Conservation (phyloP, 495 filamentous ascomycete genomes). For the Astrothelium macrocarpum region DNA sequence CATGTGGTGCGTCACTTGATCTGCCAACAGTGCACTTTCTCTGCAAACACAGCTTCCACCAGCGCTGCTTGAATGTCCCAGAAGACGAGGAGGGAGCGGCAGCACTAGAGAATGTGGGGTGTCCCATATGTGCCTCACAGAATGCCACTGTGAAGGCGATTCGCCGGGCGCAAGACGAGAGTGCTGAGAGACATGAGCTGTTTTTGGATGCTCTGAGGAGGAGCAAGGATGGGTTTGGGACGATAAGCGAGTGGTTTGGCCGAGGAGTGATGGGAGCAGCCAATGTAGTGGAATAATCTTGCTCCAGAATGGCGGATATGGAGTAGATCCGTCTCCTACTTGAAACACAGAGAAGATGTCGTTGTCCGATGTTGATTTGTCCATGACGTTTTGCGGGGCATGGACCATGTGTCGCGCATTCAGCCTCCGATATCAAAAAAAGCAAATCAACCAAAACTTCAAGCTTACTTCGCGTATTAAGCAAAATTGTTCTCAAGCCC, state of each 20-base stretch:
- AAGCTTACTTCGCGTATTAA: not conserved
- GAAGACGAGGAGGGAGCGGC: constrained; percentile 39
- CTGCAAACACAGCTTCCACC: constrained; percentile 93
- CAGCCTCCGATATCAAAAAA: not conserved
- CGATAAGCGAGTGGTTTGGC: constrained; percentile 89
- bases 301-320: too few species aligned
- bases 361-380: not conserved
- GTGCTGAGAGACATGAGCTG: constrained; percentile 78
- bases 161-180: constrained; percentile 76
- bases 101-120: constrained; percentile 56
- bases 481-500: not conserved
- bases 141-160: constrained; percentile 84
- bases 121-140: constrained; percentile 68
- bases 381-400: not conserved
- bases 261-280: constrained; percentile 68
- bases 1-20: constrained; percentile 65
- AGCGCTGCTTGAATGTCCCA: constrained; percentile 57
- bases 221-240: constrained; percentile 75
- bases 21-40: constrained; percentile 89
- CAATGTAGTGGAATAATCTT: constrained; percentile 1
- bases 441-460: not conserved
- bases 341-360: too few species aligned
- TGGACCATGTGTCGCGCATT: not conserved
- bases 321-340: too few species aligned
- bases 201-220: constrained; percentile 73